These are phyloP conservation scores for Apiospora phragmitis DNA, from an alignment of 2,329 filamentous ascomycete species.

Conservation along the genomic window DNA sequence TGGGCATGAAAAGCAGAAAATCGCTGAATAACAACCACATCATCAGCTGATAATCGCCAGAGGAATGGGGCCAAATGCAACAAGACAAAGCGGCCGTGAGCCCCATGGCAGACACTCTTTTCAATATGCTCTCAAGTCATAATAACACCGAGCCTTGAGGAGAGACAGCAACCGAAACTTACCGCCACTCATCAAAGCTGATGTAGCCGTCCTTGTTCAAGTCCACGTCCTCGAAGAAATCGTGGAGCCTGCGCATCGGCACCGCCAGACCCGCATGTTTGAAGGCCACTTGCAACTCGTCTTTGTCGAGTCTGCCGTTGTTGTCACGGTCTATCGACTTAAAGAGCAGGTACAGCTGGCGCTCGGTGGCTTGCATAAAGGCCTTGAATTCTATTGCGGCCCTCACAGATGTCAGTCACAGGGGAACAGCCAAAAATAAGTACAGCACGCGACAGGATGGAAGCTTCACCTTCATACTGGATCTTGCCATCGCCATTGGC, in stretches of 20 bases:
- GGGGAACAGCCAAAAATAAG: neutral
- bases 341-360: conserved; percentile 80
- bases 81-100: neutral
- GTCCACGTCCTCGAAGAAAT: conserved; percentile 90
- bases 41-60: conserved; percentile 12
- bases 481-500: conserved; percentile 86
- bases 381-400: conserved; percentile 74
- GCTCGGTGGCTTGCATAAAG: conserved; percentile 87
- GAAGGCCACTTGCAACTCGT: conserved; percentile 81
- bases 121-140: neutral
- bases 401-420: neutral
- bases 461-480: conserved; percentile 74
- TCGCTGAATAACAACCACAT: conserved; percentile 55
- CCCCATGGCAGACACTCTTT: neutral
- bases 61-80: conserved; percentile 8
- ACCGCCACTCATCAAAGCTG: conserved; percentile 96
- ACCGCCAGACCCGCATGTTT: conserved; percentile 76
- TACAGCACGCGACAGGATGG: neutral
- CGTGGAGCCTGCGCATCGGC: conserved; percentile 72
- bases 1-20: conserved; percentile 87
- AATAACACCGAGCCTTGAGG: neutral
- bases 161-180: conserved; percentile 39
- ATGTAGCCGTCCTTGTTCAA: conserved; percentile 85
- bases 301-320: conserved; percentile 83
- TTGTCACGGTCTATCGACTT: conserved; percentile 81